Conservation (phyloP, 805 yeast species). For the Citeromyces matritensis region DNA sequence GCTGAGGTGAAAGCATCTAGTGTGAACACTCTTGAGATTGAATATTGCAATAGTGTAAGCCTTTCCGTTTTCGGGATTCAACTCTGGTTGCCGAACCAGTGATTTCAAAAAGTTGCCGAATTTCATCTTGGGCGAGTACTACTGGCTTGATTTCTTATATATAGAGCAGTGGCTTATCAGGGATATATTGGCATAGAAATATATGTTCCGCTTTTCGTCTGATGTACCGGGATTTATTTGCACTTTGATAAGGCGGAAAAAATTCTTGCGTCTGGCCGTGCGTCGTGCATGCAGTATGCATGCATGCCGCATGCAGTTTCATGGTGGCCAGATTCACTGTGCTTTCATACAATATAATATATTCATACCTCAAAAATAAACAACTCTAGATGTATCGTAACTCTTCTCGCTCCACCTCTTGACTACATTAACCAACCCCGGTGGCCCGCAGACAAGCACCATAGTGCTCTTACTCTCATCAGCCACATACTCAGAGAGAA, state of each 20-base stretch:
- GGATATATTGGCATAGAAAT: no score
- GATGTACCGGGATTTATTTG: no score
- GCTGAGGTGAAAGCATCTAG: slow-evolving; percentile 11
- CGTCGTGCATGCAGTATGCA: no score
- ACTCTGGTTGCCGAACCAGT: slow-evolving; percentile 10
- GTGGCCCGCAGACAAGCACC: slow-evolving; percentile 36
- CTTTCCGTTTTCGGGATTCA: slow-evolving; percentile 12
- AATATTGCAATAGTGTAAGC: slow-evolving; percentile 12
- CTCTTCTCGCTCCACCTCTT: slow-evolving; percentile 4
- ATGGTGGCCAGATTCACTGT: no score
- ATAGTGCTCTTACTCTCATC: slow-evolving; percentile 14
- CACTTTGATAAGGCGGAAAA: no score
- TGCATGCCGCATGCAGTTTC: no score
- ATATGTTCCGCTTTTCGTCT: no score
- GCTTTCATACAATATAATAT: no score
- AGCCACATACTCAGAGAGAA: slow-evolving; percentile 18
- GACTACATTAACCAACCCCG: slow-evolving; percentile 17
- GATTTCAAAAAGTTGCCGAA: slow-evolving; percentile 1
- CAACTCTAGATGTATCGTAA: no score
- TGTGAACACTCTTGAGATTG: slow-evolving; percentile 10
- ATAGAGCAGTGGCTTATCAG: no score
- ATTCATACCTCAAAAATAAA: no score
- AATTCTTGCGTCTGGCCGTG: no score
- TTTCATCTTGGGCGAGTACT: slow-evolving; percentile 4
- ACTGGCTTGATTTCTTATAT: not conserved